Evolutionary conservation across 345 rosid genomes (phyloP), one percentile per base, ranked within the genome.

Genomic region (Bretschneidera sinensis): DNA sequence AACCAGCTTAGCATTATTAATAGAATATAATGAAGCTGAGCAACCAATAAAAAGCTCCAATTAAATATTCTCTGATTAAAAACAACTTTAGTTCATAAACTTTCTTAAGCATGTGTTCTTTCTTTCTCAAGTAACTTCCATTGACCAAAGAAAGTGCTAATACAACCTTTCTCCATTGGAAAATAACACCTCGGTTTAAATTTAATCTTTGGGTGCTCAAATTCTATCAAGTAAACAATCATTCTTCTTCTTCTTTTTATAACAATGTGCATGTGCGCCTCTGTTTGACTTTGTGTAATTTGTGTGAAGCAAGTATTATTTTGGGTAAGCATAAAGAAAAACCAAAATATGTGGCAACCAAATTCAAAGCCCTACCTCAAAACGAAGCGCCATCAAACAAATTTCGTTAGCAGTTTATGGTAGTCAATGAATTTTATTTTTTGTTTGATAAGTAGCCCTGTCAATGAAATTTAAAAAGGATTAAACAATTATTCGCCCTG

Each of bases 361-460:
- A 67, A 14, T 43, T 25, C 16, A 54, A 50, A 22, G 62, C 25
- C 65, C 14, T 47, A 72, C 76, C 71, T 76, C 80, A 21, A 72
- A 76, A 39, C 71, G 76, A 50, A 76, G 80, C 66, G 80, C 80
- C 80, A 68, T 68, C 33, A 21, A 18, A 50, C 31, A 55, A 47
- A 8, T 55, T 31, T 62, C 58, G 20, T 20, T n/a, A 10, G 10
- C 21, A 22, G 47, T 64, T 18, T 21, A 47, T 45, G n/a, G n/a
- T n/a, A n/a, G n/a, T n/a, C n/a, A n/a, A n/a, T n/a, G n/a, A n/a
- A n/a, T n/a, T n/a, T n/a, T n/a, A n/a, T n/a, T n/a, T n/a, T n/a
- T n/a, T 54, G 33, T 22, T 23, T 34, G 21, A 67, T 48, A 24
- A 3, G 6, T 14, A 24, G 21, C 54, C 48, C 51, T 48, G 19